Base-by-base conservation (phyloP, 202 grass and related monocot genomes). In the Eragrostis tef region DNA sequence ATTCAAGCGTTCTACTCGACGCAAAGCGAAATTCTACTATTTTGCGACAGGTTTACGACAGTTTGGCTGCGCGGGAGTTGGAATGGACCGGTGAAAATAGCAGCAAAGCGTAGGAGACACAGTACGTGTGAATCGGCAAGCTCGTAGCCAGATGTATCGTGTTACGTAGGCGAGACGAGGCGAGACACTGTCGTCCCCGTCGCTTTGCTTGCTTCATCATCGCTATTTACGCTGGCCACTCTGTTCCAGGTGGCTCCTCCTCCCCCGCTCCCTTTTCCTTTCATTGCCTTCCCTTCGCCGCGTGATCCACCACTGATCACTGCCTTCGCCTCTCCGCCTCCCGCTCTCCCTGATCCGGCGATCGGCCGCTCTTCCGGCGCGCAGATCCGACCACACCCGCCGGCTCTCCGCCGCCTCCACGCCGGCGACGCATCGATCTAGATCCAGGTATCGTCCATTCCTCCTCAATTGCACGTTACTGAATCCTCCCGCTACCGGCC, bases 191-290 rank as follows among this genome's bases (percentile, higher is more conserved):
- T 2, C 34, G 34, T 39, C 34, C 34, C 34, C 34, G 34, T 39
- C 6, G 34, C 34, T 39, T 34, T 39, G 47, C 47, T 15, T 4
- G 3, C 54, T 58, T 11, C 54, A 58, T 24, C 54, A 24, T 60
- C 58, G 58, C 58, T 78, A 84, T 83, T 83, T 76, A 67, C 81
- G 81, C 48, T 44, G 45, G 71, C 74, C 60, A 67, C 81, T 83
- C 71, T 22, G 71, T 67, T 67, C 71, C 81, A 83, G 81, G 81
- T 83, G 71, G 60, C 71, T 83, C 62, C 81, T 67, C 57, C 58
- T 51, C 62, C 27, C 21, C 47, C 62, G 5, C 22, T 71, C 68
- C 14, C 19, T 0, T 1, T 31, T 13, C 39, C 12, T 7, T 10
- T 1, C 48, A 45, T 39, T 20, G 0, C 29, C 44, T 8, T 8